A percentile compares a stretch with the other conserved stretches of the same genome.
phyloP scores from a whole-genome alignment of 495 filamentous ascomycete genomes.

The Xylaria castorea region DNA sequence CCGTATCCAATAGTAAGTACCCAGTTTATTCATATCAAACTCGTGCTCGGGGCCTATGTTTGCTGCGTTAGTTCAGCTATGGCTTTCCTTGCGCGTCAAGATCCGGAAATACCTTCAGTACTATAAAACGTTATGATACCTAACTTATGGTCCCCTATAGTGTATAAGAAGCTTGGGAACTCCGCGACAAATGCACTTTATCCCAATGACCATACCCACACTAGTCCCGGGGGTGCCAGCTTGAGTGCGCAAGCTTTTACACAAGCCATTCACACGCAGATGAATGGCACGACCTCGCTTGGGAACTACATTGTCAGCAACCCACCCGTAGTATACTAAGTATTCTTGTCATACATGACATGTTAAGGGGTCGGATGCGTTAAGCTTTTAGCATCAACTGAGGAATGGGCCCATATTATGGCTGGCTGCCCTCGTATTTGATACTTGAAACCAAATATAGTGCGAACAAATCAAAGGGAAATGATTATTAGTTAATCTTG shows the following conservation, averaged over 20 bases:
- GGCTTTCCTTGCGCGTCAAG: constrained; percentile 42
- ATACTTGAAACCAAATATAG: not conserved
- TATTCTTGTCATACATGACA: not conserved
- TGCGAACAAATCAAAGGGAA: not conserved
- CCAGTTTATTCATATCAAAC: constrained; percentile 21
- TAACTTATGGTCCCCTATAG: constrained; percentile 3
- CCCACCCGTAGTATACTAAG: constrained; percentile 18
- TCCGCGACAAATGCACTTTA: constrained; percentile 56
- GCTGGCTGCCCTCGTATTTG: not conserved
- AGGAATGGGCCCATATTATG: not conserved
- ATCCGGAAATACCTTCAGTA: constrained; percentile 34
- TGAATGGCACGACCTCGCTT: constrained; percentile 26
- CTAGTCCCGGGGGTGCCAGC: constrained; percentile 58
- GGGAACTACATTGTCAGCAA: constrained; percentile 16
- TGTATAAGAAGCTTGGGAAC: constrained; percentile 41
- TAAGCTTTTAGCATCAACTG: not conserved
- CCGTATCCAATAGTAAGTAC: constrained; percentile 32
- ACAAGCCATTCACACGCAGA: constrained; percentile 9
- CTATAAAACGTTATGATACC: not conserved
- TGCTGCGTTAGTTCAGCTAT: not conserved
- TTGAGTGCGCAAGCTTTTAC: constrained; percentile 39
- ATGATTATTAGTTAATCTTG: not conserved
- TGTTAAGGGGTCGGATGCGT: not conserved
- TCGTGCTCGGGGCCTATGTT: not conserved
- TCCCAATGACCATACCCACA: constrained; percentile 68